Conservation (phyloP, 441 rosid genomes). For the Rhodomyrtus psidioides region DNA sequence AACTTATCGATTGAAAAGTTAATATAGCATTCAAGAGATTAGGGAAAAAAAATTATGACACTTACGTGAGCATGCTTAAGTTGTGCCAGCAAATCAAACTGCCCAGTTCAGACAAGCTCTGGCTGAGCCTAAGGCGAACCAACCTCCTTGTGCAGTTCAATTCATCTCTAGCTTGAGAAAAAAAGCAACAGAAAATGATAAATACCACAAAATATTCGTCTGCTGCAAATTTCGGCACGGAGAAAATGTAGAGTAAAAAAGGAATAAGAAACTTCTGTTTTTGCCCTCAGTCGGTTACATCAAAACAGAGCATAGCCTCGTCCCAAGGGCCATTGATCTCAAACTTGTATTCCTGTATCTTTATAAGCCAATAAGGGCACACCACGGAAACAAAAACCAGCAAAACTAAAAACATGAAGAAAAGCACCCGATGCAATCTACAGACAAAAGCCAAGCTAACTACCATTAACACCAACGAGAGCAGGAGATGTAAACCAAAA, state of each 20-base stretch:
- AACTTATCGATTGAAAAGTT: too few species aligned
- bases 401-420: too few species aligned
- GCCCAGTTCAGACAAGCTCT: not conserved
- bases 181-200: not conserved
- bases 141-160: not conserved
- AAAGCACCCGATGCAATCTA: conserved; percentile 33
- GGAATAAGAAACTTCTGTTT: too few species aligned
- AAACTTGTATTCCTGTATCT: too few species aligned
- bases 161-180: not conserved
- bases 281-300: too few species aligned
- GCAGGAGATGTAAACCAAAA: conserved; percentile 41
- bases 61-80: too few species aligned
- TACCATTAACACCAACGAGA: conserved; percentile 52
- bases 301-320: too few species aligned
- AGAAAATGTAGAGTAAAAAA: not conserved
- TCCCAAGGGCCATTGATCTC: too few species aligned
- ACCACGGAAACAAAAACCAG: too few species aligned
- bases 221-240: not conserved
- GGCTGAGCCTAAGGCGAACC: not conserved
- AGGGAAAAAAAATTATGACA: too few species aligned
- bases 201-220: not conserved
- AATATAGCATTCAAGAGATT: too few species aligned
- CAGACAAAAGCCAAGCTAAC: conserved; percentile 47
- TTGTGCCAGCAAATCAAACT: not conserved
- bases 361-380: too few species aligned